A percentile compares a stretch with the other conserved stretches of the same genome.
Evolutionary conservation across 257 asterid genomes (phyloP).

Genomic region (Osmanthus fragrans): DNA sequence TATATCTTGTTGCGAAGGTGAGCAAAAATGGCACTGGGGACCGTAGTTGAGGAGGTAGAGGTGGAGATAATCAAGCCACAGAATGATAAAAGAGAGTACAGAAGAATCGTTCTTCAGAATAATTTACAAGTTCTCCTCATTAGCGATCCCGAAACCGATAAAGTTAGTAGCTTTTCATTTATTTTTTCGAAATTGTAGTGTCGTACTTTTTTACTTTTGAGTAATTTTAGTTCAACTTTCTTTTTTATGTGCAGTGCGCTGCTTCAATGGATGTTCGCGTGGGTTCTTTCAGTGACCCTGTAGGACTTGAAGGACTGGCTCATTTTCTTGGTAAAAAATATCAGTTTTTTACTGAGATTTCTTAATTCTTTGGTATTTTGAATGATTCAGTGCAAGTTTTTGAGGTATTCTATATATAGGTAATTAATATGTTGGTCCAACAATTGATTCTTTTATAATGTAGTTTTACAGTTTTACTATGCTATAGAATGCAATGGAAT

Average conservation of each 20-base stretch:
- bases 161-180: constrained; percentile 38
- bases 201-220: not conserved
- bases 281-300: constrained; percentile 94
- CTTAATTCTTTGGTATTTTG: constrained; percentile 1
- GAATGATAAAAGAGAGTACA: constrained; percentile 71
- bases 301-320: constrained; percentile 97
- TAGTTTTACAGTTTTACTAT: not conserved
- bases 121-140: constrained; percentile 81
- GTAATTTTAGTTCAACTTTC: not conserved
- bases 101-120: constrained; percentile 71
- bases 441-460: not conserved
- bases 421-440: not conserved
- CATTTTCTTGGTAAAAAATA: constrained; percentile 82
- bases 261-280: constrained; percentile 95
- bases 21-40: constrained; percentile 51
- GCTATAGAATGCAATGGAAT: not conserved
- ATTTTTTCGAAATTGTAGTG: not conserved
- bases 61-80: constrained; percentile 80
- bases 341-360: not conserved
- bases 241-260: constrained; percentile 62
- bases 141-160: constrained; percentile 96
- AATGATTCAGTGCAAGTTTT: not conserved
- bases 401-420: not conserved
- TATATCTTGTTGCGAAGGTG: not conserved
- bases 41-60: constrained; percentile 4